Conservation (phyloP, 1,284 basidiomycete species). For the Somion occarium region DNA sequence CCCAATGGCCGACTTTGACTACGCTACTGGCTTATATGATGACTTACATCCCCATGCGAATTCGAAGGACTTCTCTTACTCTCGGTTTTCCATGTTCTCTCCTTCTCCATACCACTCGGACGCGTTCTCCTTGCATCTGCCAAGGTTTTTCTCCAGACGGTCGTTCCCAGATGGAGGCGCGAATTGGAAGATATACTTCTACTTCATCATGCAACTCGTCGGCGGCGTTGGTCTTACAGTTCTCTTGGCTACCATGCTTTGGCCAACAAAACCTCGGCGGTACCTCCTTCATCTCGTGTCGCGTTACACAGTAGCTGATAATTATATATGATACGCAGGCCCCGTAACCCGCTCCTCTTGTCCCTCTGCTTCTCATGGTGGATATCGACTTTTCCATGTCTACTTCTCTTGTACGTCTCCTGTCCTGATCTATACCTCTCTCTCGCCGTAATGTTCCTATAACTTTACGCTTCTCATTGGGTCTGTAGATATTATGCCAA, state of each 20-base stretch:
- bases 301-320: too few relatives aligned
- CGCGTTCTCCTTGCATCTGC: neutral
- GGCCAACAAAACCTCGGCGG: conserved; percentile 13
- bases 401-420: conserved; percentile 12
- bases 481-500: conserved; percentile 15
- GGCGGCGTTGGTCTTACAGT: conserved; percentile 12
- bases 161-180: neutral
- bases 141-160: neutral
- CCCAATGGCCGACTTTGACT: too few relatives aligned
- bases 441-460: neutral
- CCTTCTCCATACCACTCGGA: neutral
- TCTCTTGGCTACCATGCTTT: conserved; percentile 14
- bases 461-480: neutral
- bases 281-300: too few relatives aligned
- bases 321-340: too few relatives aligned
- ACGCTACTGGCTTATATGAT: too few relatives aligned
- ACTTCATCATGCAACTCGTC: conserved; percentile 13
- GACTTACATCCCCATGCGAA: too few relatives aligned
- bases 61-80: neutral
- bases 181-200: conserved; percentile 15
- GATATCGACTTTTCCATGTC: conserved; percentile 17
- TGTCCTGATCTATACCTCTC: conserved; percentile 1
- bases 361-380: conserved; percentile 18
- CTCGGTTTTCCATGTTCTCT: neutral
- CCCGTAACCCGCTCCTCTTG: conserved; percentile 17